Conservation (phyloP, 2,329 filamentous ascomycete genomes). For the Fusarium circinatum region DNA sequence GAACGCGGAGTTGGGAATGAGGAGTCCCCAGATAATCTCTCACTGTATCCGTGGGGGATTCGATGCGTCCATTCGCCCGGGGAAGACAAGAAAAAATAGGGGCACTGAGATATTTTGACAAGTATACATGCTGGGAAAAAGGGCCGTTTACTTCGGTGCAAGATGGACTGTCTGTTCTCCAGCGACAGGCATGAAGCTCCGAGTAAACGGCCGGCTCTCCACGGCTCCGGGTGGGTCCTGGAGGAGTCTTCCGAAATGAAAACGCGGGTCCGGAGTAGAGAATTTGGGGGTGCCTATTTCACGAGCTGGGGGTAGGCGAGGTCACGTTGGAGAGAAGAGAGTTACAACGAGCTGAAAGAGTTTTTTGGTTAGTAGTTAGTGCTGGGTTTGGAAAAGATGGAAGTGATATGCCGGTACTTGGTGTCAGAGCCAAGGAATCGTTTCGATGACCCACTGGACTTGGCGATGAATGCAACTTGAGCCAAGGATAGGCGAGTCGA, state of each 20-base stretch:
- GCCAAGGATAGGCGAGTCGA: not conserved
- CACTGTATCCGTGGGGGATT: conserved; percentile 11
- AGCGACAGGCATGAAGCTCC: conserved; percentile 41
- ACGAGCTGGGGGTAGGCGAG: not conserved
- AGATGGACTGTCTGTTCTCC: conserved; percentile 27
- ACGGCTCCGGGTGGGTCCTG: conserved; percentile 32
- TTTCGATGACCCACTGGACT: conserved; percentile 17
- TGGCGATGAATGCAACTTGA: conserved; percentile 22
- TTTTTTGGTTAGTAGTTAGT: not conserved
- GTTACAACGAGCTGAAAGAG: not conserved
- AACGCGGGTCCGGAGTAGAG: conserved; percentile 26
- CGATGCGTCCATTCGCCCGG: not conserved
- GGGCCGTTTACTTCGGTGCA: conserved; percentile 31
- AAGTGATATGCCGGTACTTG: conserved; percentile 13
- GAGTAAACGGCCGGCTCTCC: conserved; percentile 42
- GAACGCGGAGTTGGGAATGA: not conserved
- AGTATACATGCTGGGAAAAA: conserved; percentile 7
- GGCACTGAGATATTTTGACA: conserved; percentile 28
- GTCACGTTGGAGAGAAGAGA: not conserved
- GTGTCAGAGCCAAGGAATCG: conserved; percentile 16
- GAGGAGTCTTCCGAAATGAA: conserved; percentile 25
- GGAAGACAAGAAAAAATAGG: conserved; percentile 1
- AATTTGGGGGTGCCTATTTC: not conserved
- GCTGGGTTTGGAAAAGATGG: not conserved
- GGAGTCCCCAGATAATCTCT: conserved; percentile 31